Percentiles rank a stretch among this genome's conserved stretches.
Evolutionary conservation across 345 rosid genomes (phyloP).

Genomic region (Euphorbia tirucalli): DNA sequence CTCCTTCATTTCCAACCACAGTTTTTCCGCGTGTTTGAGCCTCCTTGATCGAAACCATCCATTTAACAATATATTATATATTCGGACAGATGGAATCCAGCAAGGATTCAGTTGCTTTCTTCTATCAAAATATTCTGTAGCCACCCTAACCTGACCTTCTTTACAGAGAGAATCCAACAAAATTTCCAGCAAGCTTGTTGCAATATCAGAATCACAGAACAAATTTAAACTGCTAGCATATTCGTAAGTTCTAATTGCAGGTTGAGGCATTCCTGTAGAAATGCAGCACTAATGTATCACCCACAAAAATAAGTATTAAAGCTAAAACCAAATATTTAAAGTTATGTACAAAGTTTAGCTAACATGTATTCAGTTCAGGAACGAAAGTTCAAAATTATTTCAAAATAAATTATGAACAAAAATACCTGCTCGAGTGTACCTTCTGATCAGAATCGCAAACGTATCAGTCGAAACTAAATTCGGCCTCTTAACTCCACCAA

Average conservation of each 20-base stretch:
- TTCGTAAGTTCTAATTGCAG: conserved; percentile 70
- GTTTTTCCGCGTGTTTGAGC: conserved; percentile 63
- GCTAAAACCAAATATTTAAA: too few species aligned
- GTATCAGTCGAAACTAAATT: conserved; percentile 61
- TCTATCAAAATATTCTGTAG: conserved; percentile 45
- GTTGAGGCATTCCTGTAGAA: conserved; percentile 54
- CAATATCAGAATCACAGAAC: conserved; percentile 31
- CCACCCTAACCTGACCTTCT: conserved; percentile 66
- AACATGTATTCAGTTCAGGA: neutral
- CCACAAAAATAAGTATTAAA: too few species aligned
- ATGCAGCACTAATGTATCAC: neutral
- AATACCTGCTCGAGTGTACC: conserved; percentile 77
- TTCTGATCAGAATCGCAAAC: conserved; percentile 65
- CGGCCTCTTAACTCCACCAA: conserved; percentile 27
- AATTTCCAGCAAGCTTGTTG: conserved; percentile 49
- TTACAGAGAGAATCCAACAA: conserved; percentile 82
- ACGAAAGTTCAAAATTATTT: neutral
- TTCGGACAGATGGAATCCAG: conserved; percentile 59
- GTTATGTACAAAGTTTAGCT: neutral
- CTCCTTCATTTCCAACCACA: conserved; percentile 65
- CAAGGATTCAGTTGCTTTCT: conserved; percentile 30
- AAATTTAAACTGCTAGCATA: conserved; percentile 43
- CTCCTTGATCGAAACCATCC: conserved; percentile 81
- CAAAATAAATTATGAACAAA: neutral
- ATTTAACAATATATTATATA: conserved; percentile 66